phyloP scores from a whole-genome alignment of 805 yeast genomes.

The Myxozyma melibiosi region DNA sequence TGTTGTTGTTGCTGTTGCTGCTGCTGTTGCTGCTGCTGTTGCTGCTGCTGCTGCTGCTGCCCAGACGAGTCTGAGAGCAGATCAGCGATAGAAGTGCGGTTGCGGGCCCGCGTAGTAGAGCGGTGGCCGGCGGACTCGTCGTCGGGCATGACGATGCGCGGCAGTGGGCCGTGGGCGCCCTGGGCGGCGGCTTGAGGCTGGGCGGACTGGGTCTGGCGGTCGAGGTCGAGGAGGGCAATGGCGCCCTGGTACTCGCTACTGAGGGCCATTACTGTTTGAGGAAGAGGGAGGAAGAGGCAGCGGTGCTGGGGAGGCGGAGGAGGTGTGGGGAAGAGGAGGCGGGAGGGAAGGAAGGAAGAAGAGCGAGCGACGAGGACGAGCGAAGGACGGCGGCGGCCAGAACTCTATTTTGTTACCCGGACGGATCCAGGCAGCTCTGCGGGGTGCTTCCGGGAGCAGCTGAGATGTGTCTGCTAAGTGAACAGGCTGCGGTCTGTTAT shows the following conservation, averaged over 20 bases:
- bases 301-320: not conserved
- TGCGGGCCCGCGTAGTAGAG: constrained; percentile 10
- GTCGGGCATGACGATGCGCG: constrained; percentile 30
- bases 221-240: constrained; percentile 35
- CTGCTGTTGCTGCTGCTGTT: constrained; percentile 11
- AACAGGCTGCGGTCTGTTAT: too few species aligned
- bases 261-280: constrained; percentile 25
- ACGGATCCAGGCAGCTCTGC: too few species aligned
- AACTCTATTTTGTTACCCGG: too few species aligned
- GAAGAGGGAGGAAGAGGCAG: not conserved
- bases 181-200: constrained; percentile 10
- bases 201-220: constrained; percentile 21
- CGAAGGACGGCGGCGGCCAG: not conserved
- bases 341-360: not conserved
- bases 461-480: too few species aligned
- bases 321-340: not conserved
- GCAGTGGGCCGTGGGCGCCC: constrained; percentile 22
- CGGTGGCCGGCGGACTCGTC: constrained; percentile 5
- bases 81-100: constrained; percentile 32
- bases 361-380: constrained; percentile 5
- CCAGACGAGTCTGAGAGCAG: constrained; percentile 26
- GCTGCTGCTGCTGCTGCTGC: constrained; percentile 12
- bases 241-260: constrained; percentile 36
- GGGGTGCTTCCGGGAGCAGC: too few species aligned
- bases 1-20: constrained; percentile 14